Evolutionary conservation across 805 yeast genomes (phyloP).

Genomic region (Wickerhamiella australiensis): DNA sequence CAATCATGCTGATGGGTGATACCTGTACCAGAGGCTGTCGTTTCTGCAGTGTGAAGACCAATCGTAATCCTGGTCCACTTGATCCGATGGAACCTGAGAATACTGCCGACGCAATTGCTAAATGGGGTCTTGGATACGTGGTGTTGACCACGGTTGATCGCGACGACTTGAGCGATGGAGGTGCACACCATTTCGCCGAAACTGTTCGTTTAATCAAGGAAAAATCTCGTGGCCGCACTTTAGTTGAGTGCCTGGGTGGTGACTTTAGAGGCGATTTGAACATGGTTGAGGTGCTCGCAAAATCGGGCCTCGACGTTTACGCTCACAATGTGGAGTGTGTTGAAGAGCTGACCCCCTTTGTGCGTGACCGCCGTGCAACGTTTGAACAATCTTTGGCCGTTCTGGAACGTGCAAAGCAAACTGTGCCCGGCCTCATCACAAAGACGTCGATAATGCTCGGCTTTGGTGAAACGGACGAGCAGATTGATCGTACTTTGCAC

Average conservation of each 20-base stretch:
- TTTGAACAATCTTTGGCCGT: constrained; percentile 79
- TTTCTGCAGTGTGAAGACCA: constrained; percentile 93
- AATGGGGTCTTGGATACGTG: constrained; percentile 98
- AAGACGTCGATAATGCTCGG: constrained; percentile 96
- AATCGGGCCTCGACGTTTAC: constrained; percentile 83
- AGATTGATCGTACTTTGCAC: constrained; percentile 57
- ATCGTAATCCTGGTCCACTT: constrained; percentile 71
- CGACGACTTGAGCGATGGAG: constrained; percentile 89
- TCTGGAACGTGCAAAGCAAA: constrained; percentile 64
- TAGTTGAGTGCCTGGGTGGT: constrained; percentile 89
- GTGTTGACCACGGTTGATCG: constrained; percentile 96
- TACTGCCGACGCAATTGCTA: constrained; percentile 90
- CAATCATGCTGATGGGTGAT: constrained; percentile 96
- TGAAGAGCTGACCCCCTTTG: constrained; percentile 85
- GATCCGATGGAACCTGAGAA: constrained; percentile 97
- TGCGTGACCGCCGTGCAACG: constrained; percentile 93
- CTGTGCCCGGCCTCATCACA: constrained; percentile 65
- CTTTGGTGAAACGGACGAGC: constrained; percentile 90
- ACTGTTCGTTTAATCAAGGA: constrained; percentile 75
- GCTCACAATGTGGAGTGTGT: constrained; percentile 97
- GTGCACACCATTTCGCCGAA: constrained; percentile 78
- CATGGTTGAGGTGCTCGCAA: constrained; percentile 68
- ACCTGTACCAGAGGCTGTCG: constrained; percentile 99
- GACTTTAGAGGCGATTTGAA: constrained; percentile 87
- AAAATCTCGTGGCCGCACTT: constrained; percentile 72